Base-by-base conservation (phyloP, 192 early-diverging fungal species). In the Coemansia sp. region DNA sequence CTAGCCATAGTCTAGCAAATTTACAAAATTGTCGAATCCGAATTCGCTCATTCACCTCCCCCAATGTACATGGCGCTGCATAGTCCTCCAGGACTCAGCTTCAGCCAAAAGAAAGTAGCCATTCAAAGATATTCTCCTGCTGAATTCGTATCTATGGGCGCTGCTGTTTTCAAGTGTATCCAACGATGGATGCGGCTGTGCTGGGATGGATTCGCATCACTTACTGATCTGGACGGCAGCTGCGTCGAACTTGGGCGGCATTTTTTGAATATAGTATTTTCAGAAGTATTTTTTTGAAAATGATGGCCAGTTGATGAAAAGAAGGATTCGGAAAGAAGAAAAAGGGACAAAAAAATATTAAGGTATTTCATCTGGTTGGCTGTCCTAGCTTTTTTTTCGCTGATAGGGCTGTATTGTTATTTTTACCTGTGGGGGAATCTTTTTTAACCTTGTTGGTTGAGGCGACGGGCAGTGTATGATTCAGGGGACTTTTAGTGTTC, bases 191-290 rank as follows among this genome's bases (percentile, higher is more conserved):
- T 73, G 61, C 46, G 63, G 51, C 26, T 56, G 20, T 56, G 33
- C 20, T 56, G 16, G 23, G 20, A 21, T 56, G 55, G 55, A 56
- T 71, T 62, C 69, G 56, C 64, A 21, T 43, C 62, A 77, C 68
- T 70, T 69, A 87, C 81, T 78, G 78, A 85, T 87, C 85, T 84
- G 88, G 71, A 94, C 83, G 77, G 88, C 90, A 73, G 70, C 83
- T 63, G 94, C 89, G 83, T 95, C 94, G 80, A 92, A 86, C 89
- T 95, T 94, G 81, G 92, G 94, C 69, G 94, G 94, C 92, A 93
- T 93, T 63, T 81, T 77, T 77, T 55, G 62, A 55, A 68, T 53
- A 39, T 56, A 56, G 30, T 30, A 3, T 30, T 30, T 30, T 30
- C 30, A 30, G 30, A 30, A 30, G 30, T 33, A 56, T 56, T 56